Conservation (phyloP, 1,139 yeast genomes). For the Debaryomycetaceae sp. region DNA sequence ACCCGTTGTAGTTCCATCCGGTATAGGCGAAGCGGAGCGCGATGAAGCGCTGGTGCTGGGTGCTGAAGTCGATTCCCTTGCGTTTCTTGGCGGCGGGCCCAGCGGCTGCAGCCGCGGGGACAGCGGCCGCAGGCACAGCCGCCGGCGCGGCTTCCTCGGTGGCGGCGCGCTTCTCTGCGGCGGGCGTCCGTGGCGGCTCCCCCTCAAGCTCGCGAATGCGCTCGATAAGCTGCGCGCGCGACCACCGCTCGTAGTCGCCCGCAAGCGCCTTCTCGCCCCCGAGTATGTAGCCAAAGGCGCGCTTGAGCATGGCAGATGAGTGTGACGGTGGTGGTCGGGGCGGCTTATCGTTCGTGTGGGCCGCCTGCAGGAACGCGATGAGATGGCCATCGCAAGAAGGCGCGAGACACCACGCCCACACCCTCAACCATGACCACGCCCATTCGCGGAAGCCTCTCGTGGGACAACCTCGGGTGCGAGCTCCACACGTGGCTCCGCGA, state of each 20-base stretch:
- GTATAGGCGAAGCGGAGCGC: slow-evolving; percentile 82
- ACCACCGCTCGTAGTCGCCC: slow-evolving; percentile 9
- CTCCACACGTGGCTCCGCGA: slow-evolving; percentile 47
- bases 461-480: slow-evolving; percentile 32
- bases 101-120: slow-evolving; percentile 2
- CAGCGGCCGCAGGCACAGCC: slow-evolving; percentile 1
- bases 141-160: slow-evolving; percentile 1
- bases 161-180: not conserved
- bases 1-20: slow-evolving; percentile 93
- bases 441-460: slow-evolving; percentile 31
- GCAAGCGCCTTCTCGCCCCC: slow-evolving; percentile 6
- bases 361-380: not conserved
- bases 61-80: slow-evolving; percentile 66
- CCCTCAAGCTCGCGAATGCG: slow-evolving; percentile 47
- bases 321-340: slow-evolving; percentile 16
- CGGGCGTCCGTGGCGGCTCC: slow-evolving; percentile 2
- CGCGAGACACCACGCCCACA: slow-evolving; percentile 3
- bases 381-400: not conserved
- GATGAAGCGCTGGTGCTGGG: slow-evolving; percentile 61
- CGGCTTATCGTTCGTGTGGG: slow-evolving; percentile 6
- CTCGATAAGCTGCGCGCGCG: slow-evolving; percentile 37
- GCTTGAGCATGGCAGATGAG: slow-evolving; percentile 9
- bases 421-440: slow-evolving; percentile 22
- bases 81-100: slow-evolving; percentile 20
- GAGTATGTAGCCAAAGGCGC: slow-evolving; percentile 6